A percentile compares a stretch with the other conserved stretches of the same genome.
These are phyloP conservation scores for Delphinella strobiligena DNA, from an alignment of 2,329 filamentous ascomycete genomes.

Conservation along the genomic window DNA sequence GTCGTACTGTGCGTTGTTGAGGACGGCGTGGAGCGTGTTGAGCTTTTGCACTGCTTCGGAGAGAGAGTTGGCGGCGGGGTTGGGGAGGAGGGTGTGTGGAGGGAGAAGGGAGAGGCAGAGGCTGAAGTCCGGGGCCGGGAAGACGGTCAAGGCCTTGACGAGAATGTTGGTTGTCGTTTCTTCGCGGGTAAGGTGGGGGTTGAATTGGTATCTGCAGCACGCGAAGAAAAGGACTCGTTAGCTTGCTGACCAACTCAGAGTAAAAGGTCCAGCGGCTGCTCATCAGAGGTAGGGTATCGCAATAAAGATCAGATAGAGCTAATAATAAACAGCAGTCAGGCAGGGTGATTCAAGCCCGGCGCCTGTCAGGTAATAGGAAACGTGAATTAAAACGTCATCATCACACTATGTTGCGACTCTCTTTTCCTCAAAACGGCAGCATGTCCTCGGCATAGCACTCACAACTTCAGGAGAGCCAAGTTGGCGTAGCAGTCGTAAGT, in stretches of 20 bases:
- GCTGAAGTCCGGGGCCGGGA: slow-evolving; percentile 90
- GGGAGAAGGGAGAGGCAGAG: slow-evolving; percentile 90
- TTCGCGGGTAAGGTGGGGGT: slow-evolving; percentile 92
- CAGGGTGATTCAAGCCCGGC: slow-evolving; percentile 43
- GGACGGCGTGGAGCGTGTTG: slow-evolving; percentile 68
- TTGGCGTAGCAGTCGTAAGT: slow-evolving; percentile 96
- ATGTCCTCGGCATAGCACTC: slow-evolving; percentile 42
- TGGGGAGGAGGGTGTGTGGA: slow-evolving; percentile 59
- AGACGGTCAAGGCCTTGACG: slow-evolving; percentile 93
- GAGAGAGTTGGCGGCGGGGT: slow-evolving; percentile 46
- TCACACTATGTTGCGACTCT: neutral
- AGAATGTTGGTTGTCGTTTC: slow-evolving; percentile 98
- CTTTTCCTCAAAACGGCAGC: slow-evolving; percentile 2
- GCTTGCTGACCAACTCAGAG: neutral
- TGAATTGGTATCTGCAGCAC: slow-evolving; percentile 81
- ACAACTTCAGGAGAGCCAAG: slow-evolving; percentile 93
- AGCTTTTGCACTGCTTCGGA: slow-evolving; percentile 87
- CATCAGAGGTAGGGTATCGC: neutral
- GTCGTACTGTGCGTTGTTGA: slow-evolving; percentile 81
- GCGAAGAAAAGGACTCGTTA: slow-evolving; percentile 1
- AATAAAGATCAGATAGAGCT: slow-evolving; percentile 57
- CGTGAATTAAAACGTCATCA: slow-evolving; percentile 64
- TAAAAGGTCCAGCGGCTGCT: neutral
- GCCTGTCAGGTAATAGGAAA: slow-evolving; percentile 96
- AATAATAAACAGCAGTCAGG: slow-evolving; percentile 55